Conservation (phyloP, 2,329 filamentous ascomycete species). For the Lojkania enalia region DNA sequence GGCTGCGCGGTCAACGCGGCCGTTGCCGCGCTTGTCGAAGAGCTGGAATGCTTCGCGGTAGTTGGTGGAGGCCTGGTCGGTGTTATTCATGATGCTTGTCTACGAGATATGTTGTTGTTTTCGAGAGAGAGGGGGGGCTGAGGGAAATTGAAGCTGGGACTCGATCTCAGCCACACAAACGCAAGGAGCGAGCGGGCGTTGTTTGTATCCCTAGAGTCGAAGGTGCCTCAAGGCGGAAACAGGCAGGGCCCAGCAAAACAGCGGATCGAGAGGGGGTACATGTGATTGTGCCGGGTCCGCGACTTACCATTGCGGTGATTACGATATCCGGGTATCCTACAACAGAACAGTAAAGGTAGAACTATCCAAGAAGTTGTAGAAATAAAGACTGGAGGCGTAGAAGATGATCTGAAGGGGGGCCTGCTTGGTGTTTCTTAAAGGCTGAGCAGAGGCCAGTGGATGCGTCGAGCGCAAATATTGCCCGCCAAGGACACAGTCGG, state of each 20-base stretch:
- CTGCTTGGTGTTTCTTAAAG: constrained; percentile 25
- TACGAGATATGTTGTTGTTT: not conserved
- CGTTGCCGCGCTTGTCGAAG: constrained; percentile 98
- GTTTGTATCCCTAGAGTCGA: not conserved
- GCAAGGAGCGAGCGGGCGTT: constrained; percentile 1
- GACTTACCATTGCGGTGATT: constrained; percentile 14
- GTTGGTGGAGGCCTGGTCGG: constrained; percentile 76
- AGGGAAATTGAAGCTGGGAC: not conserved
- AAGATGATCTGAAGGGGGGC: constrained; percentile 18
- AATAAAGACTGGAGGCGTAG: constrained; percentile 9
- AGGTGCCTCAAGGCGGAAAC: not conserved
- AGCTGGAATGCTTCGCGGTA: constrained; percentile 99
- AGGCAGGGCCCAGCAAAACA: not conserved
- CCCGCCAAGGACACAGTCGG: constrained; percentile 21
- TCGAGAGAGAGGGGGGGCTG: not conserved
- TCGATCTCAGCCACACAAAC: constrained; percentile 1
- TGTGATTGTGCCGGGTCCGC: not conserved
- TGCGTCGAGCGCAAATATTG: constrained; percentile 31
- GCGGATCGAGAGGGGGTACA: not conserved
- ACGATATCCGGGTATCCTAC: not conserved
- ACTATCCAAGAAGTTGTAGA: not conserved
- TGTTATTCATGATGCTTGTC: constrained; percentile 37
- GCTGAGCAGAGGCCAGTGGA: constrained; percentile 24
- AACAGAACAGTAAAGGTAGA: not conserved
- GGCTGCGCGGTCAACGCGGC: constrained; percentile 82